These are phyloP conservation scores for Phytophthora colocasiae DNA, from an alignment of 352 stramenopile genomes.

Conservation along the genomic window DNA sequence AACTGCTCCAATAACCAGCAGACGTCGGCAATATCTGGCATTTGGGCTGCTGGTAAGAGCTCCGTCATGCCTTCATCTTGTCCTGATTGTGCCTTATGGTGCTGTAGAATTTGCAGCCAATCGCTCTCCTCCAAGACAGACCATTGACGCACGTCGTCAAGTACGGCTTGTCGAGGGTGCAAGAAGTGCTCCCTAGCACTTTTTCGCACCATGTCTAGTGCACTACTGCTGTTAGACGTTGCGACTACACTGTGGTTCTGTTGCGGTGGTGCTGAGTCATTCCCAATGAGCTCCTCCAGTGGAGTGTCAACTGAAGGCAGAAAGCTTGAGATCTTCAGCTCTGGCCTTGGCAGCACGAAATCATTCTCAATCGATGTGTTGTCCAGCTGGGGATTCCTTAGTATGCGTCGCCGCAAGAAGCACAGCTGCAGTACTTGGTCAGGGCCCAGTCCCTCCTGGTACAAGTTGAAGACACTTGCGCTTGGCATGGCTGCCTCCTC, in stretches of 20 bases:
- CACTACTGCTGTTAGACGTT: neutral
- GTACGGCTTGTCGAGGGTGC: slow-evolving; percentile 29
- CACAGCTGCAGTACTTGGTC: slow-evolving; percentile 71
- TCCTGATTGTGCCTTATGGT: neutral
- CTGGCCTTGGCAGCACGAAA: slow-evolving; percentile 58
- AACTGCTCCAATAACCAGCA: slow-evolving; percentile 50
- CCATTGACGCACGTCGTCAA: slow-evolving; percentile 41
- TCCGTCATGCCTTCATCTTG: slow-evolving; percentile 13
- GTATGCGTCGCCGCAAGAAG: slow-evolving; percentile 51
- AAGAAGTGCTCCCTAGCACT: slow-evolving; percentile 40
- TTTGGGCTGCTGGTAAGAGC: neutral
- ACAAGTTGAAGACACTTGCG: slow-evolving; percentile 60
- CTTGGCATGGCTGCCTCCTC: neutral
- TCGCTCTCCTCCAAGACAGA: slow-evolving; percentile 43
- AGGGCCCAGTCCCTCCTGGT: slow-evolving; percentile 56
- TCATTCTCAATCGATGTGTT: slow-evolving; percentile 43
- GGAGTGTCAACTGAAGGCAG: slow-evolving; percentile 38
- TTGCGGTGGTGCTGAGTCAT: neutral
- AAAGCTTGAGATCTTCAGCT: slow-evolving; percentile 45
- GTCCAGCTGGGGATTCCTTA: slow-evolving; percentile 28
- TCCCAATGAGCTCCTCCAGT: slow-evolving; percentile 34
- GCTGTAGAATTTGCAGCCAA: slow-evolving; percentile 48
- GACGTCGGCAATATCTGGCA: slow-evolving; percentile 34
- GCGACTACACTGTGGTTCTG: too few relatives aligned
- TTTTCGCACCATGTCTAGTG: slow-evolving; percentile 9